Conservation (phyloP, 2,329 filamentous ascomycete genomes). For the Cadophora malorum region DNA sequence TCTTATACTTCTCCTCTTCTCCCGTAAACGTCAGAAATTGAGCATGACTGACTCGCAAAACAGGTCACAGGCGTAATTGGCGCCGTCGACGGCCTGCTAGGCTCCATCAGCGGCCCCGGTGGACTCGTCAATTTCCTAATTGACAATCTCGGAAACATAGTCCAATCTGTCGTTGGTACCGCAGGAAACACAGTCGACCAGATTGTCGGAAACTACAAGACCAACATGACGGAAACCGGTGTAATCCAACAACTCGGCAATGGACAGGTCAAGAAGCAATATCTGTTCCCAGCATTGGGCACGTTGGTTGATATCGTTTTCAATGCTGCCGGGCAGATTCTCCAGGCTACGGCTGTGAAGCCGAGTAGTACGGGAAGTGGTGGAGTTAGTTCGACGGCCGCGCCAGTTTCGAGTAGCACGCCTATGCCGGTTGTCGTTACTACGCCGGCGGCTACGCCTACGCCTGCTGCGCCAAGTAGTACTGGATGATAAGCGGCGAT, state of each 20-base stretch:
- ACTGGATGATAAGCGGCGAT: background rate
- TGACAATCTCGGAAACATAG: constrained; percentile 68
- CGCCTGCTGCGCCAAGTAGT: background rate
- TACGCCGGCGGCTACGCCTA: background rate
- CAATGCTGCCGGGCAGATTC: constrained; percentile 17
- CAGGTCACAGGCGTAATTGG: constrained; percentile 56
- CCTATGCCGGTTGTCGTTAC: constrained; percentile 2
- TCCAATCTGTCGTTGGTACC: constrained; percentile 60
- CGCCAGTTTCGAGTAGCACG: background rate
- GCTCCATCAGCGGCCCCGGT: constrained; percentile 62
- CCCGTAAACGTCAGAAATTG: too few species aligned
- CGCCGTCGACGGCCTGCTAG: constrained; percentile 63
- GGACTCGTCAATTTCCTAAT: constrained; percentile 61
- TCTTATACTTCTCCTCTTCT: background rate
- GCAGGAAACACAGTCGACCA: constrained; percentile 53
- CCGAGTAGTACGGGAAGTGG: background rate
- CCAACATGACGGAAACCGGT: constrained; percentile 62
- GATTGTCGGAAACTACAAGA: constrained; percentile 63
- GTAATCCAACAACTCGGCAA: constrained; percentile 42
- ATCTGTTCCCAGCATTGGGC: constrained; percentile 55
- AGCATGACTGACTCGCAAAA: background rate
- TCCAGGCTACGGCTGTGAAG: constrained; percentile 7
- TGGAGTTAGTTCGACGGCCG: background rate
- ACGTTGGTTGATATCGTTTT: constrained; percentile 57
- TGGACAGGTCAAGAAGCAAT: constrained; percentile 57